phyloP scores from a whole-genome alignment of 352 stramenopile genomes.

The Blastocystis hominis region DNA sequence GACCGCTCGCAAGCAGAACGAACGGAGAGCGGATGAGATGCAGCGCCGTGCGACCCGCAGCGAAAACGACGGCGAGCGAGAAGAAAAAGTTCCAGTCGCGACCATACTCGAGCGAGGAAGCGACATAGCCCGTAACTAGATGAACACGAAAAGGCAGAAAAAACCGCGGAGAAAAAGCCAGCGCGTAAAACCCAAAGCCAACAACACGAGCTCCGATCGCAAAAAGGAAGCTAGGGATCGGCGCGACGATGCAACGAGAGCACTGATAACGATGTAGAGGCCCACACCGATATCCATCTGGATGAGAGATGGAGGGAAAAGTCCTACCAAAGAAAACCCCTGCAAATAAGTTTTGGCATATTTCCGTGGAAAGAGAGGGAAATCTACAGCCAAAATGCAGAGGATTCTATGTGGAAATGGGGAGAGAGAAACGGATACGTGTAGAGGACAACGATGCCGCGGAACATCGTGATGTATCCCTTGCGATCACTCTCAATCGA shows the following conservation, averaged over 20 bases:
- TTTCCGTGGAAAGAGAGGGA: slow-evolving; percentile 71
- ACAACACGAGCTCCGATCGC: background rate
- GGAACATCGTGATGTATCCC: slow-evolving; percentile 13
- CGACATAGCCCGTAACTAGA: background rate
- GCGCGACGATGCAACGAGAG: background rate
- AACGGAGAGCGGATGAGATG: background rate
- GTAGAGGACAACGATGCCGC: slow-evolving; percentile 10
- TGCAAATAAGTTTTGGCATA: slow-evolving; percentile 78
- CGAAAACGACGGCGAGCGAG: background rate
- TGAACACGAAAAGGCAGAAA: background rate
- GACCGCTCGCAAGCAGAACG: background rate
- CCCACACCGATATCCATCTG: slow-evolving; percentile 77
- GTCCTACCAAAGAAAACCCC: slow-evolving; percentile 68
- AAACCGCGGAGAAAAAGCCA: background rate
- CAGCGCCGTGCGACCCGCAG: no score
- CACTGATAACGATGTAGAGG: slow-evolving; percentile 68
- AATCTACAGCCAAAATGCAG: slow-evolving; percentile 75
- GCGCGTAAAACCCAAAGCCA: background rate
- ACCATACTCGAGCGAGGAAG: background rate
- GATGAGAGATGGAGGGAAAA: background rate
- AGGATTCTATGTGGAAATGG: slow-evolving; percentile 62
- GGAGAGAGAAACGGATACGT: background rate
- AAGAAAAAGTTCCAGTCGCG: slow-evolving; percentile 48
- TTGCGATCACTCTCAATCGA: background rate
- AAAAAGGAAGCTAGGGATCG: background rate